phyloP scores from a whole-genome alignment of 345 rosid species.

The Citrus reticulata region DNA sequence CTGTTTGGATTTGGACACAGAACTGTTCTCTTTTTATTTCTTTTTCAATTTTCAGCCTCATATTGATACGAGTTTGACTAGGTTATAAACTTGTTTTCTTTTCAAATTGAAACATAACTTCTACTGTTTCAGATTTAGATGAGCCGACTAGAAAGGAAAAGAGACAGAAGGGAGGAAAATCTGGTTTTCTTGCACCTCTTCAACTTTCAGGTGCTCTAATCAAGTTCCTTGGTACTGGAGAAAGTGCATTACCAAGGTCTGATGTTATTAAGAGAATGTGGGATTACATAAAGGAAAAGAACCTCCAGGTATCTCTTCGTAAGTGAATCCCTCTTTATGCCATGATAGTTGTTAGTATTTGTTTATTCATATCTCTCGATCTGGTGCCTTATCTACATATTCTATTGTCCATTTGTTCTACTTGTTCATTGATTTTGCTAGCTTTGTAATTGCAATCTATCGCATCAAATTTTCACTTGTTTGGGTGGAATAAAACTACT shows the following conservation, averaged over 20 bases:
- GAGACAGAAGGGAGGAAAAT: conserved; percentile 42
- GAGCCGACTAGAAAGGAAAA: conserved; percentile 46
- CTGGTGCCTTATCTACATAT: not conserved
- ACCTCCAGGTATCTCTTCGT: conserved; percentile 38
- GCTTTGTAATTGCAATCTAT: not conserved
- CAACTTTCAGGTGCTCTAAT: conserved; percentile 48
- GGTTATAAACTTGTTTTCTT: not conserved
- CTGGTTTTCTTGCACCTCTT: conserved; percentile 53
- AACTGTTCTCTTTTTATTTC: not conserved
- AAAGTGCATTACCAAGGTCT: conserved; percentile 38
- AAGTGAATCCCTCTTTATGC: not conserved
- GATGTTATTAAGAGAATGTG: conserved; percentile 47
- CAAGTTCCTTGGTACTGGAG: conserved; percentile 52
- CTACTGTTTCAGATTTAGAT: conserved; percentile 27
- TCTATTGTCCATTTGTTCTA: not conserved
- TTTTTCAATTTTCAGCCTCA: not conserved
- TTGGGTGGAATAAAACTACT: not conserved
- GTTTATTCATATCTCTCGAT: not conserved
- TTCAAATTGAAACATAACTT: not conserved
- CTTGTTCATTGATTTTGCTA: not conserved
- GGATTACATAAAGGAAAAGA: conserved; percentile 46
- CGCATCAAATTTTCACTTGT: not conserved
- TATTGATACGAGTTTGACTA: not conserved
- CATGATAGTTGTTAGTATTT: not conserved
- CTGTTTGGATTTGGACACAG: not conserved